Percentiles rank a stretch among this genome's conserved stretches.
Conservation (phyloP, 192 early-diverging fungal species). For the Obelidium mucronatum region DNA sequence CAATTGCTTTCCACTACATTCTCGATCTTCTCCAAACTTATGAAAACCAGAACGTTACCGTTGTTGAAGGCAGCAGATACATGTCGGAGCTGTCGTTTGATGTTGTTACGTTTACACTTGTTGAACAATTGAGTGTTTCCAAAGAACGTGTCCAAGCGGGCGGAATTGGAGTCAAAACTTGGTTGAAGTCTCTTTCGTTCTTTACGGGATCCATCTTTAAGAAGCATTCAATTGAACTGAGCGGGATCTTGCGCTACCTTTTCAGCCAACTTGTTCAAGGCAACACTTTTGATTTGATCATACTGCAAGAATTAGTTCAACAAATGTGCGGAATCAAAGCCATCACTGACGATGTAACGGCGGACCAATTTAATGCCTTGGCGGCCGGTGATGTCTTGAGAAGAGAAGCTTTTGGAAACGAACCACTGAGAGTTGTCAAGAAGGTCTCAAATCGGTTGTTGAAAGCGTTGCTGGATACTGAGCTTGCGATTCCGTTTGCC, state of each 20-base stretch:
- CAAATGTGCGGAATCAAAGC: constrained; percentile 76
- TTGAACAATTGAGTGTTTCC: constrained; percentile 67
- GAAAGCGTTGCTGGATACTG: constrained; percentile 62
- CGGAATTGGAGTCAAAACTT: constrained; percentile 64
- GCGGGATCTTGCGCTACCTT: constrained; percentile 69
- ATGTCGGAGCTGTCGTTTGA: constrained; percentile 78
- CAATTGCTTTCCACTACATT: constrained; percentile 72
- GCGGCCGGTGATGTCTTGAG: constrained; percentile 67
- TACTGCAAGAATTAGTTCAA: constrained; percentile 74
- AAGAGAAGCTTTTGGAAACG: constrained; percentile 61
- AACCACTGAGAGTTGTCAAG: constrained; percentile 55
- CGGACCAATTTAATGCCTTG: constrained; percentile 67
- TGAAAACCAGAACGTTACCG: constrained; percentile 74
- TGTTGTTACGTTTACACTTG: constrained; percentile 69
- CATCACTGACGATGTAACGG: constrained; percentile 59
- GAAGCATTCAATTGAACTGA: constrained; percentile 74
- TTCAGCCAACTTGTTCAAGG: constrained; percentile 64
- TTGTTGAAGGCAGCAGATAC: constrained; percentile 81
- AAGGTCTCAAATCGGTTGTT: constrained; percentile 60
- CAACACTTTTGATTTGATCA: constrained; percentile 67
- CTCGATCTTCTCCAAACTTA: constrained; percentile 73
- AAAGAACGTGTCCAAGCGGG: constrained; percentile 69
- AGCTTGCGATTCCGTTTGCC: constrained; percentile 61
- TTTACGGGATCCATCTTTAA: constrained; percentile 73
- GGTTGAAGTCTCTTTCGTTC: constrained; percentile 69